Base-by-base conservation (phyloP, 345 rosid species). In the Alliaria petiolata region DNA sequence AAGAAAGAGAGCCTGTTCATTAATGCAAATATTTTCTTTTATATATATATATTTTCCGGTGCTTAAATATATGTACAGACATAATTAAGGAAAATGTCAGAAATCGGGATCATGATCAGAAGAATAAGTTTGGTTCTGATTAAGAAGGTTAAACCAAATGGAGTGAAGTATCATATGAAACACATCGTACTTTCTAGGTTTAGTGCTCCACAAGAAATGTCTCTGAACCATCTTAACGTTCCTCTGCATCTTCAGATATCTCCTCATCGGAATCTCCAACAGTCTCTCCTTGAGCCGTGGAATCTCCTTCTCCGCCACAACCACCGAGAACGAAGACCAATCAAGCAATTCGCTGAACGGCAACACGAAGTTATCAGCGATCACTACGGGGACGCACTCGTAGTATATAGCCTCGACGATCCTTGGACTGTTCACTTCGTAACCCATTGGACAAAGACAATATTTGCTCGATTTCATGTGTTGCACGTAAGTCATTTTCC, bases 91-190 rank as follows among this genome's bases (percentile, higher is more conserved):
- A 55, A 31, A 34, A 20, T 46, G 67, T 49, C 65, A 56, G 10
- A 28, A 57, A 58, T 20, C 10, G 2, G 30, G 49, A 67, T 31
- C 19, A 51, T 31, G 68, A 31, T 67, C 31, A 19, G 69, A 42
- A 44, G 53, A 62, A 11, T 80, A 34, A 65, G 76, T 35, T 66
- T 71, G 81, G 55, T 80, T 76, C 67, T 87, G 90, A 70, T 80
- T 85, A 46, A 93, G 53, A 76, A 85, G 72, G 67, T 80, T 89
- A 60, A 81, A 81, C 98, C 98, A 93, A 67, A 89, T 91, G 36
- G 98, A 90, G 69, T 90, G 96, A 67, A 93, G 86, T 71, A 93
- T 87, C 97, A 93, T 87, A 80, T 90, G 96, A 73, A 93, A 93
- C 76, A 93, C 76, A 77, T 93, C 97, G 45, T 85, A 91, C 76